Evolutionary conservation across 2,329 filamentous ascomycete species (phyloP), one percentile per base, ranked within the genome.

Genomic region (Periconia digitata): DNA sequence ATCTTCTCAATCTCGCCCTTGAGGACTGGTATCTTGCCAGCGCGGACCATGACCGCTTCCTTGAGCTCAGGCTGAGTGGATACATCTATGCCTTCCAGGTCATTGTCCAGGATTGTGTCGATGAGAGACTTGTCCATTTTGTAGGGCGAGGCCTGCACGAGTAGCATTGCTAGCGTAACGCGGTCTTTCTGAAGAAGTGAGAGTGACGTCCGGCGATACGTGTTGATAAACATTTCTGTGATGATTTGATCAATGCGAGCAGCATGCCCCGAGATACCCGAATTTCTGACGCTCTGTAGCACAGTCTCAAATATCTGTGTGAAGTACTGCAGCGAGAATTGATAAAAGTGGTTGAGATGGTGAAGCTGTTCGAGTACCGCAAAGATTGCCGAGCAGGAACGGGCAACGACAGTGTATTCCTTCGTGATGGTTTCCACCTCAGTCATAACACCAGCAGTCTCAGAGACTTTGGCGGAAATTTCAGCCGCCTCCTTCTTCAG

Each of bases 271-370:
- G 82, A 85, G 70, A 87, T 85, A 17, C 82, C 81, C 43, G 94
- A 78, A 50, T 84, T 85, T 63, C 86, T 85, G 72, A 95, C 95
- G 49, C 84, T 82, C 59, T 87, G 87, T 34, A 99, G 80, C 7
- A 99, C 94, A 6, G 87, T 85, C 68, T 95, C 89, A 82, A 99
- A 99, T 60, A 99, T 99, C 69, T 96, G 89, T 46, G 96, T 83
- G 75, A 99, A 99, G 75, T 96, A 99, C 72, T 96, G 92, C 50
- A 99, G 81, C 32, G 94, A 99, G 79, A 99, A 99, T 70, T 97
- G 95, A 73, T 99, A 99, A 75, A 97, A 97, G 78, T 97, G 94
- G 72, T 99, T 96, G 70, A 99, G 86, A 68, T 96, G 95, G 73
- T 97, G 92, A 49, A 99, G 83, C 72, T 99, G 92, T 75, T 99